These are phyloP conservation scores for Lasiosphaeriaceae sp. DNA, from an alignment of 495 filamentous ascomycete genomes.

Conservation along the genomic window DNA sequence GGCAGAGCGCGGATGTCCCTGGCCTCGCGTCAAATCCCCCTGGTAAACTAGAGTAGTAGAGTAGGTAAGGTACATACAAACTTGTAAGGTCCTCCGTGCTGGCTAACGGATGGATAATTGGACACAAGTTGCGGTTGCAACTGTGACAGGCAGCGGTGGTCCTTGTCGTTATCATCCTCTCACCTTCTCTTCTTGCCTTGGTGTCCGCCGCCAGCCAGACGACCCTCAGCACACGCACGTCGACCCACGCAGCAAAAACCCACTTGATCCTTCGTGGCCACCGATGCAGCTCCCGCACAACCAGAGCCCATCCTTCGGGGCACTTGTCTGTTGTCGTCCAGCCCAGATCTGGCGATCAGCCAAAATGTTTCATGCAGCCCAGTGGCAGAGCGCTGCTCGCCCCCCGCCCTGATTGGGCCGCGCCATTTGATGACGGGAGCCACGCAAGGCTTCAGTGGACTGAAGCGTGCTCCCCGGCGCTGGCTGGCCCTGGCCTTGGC, in stretches of 20 bases:
- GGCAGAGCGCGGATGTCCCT: not conserved
- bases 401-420: conserved; percentile 12
- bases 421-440: conserved; percentile 5
- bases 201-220: not conserved
- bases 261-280: not conserved
- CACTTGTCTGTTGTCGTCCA: not conserved
- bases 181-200: not conserved
- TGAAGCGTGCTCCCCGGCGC: not conserved
- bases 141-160: too few relatives aligned
- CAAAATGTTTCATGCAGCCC: conserved; percentile 15
- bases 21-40: not conserved
- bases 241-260: conserved; percentile 1
- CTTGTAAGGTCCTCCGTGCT: too few relatives aligned
- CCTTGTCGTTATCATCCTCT: too few relatives aligned
- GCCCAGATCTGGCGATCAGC: conserved; percentile 20
- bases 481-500: not conserved
- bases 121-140: too few relatives aligned
- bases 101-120: too few relatives aligned
- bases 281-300: conserved; percentile 1
- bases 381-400: conserved; percentile 11
- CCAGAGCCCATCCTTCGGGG: not conserved
- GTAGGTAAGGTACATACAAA: too few relatives aligned
- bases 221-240: not conserved
- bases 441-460: conserved; percentile 5
- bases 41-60: not conserved